These are phyloP conservation scores for Lentinula detonsa DNA, from an alignment of 768 basidiomycete species.

Conservation along the genomic window DNA sequence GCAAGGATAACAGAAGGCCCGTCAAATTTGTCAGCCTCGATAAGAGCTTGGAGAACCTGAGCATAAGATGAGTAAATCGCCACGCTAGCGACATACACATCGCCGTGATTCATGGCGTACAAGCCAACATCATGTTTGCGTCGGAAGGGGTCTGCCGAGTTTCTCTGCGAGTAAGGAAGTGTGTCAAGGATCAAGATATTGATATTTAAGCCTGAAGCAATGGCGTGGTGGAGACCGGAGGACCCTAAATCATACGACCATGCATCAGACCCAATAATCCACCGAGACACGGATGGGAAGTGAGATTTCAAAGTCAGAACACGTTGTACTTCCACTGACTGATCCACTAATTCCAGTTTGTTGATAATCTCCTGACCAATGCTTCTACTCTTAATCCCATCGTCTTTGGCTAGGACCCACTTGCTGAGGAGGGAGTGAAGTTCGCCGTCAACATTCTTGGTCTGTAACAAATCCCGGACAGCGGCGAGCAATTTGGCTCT, in stretches of 20 bases:
- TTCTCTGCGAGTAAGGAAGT: conserved; percentile 78
- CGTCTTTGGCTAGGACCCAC: conserved; percentile 79
- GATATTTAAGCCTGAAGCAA: conserved; percentile 85
- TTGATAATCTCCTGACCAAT: conserved; percentile 54
- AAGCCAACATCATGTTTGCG: conserved; percentile 95
- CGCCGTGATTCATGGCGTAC: conserved; percentile 98
- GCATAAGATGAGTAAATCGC: conserved; percentile 95
- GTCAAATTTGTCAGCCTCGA: conserved; percentile 84
- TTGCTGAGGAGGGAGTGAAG: conserved; percentile 69
- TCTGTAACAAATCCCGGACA: conserved; percentile 61
- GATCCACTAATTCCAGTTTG: conserved; percentile 35
- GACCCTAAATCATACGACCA: conserved; percentile 98
- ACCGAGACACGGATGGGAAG: conserved; percentile 68
- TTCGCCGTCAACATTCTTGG: conserved; percentile 39
- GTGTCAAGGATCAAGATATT: conserved; percentile 96
- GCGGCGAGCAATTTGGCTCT: conserved; percentile 60
- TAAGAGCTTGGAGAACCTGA: conserved; percentile 85
- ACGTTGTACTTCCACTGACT: conserved; percentile 41
- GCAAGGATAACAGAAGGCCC: conserved; percentile 93
- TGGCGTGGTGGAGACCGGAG: conserved; percentile 91
- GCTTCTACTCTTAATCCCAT: conserved; percentile 50
- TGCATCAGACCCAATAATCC: conserved; percentile 98
- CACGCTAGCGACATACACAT: conserved; percentile 92
- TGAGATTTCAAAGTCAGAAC: conserved; percentile 56
- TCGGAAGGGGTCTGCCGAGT: conserved; percentile 59